Base-by-base conservation (phyloP, 106 monocot genomes). In the Narthecium ossifragum region DNA sequence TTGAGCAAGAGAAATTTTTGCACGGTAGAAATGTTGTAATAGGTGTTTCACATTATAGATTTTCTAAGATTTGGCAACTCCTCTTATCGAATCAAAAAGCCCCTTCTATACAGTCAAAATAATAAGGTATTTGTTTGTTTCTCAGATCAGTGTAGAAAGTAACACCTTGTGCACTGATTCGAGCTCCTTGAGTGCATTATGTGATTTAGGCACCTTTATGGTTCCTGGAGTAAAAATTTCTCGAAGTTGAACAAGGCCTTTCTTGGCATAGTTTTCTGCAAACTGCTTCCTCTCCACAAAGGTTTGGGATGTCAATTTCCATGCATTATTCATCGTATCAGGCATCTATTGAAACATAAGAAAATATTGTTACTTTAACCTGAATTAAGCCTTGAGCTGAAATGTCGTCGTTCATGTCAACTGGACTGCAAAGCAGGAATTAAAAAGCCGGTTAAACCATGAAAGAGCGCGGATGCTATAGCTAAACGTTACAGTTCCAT, bases 111-210 rank as follows among this genome's bases (percentile, higher is more conserved):
- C 32, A 23, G 23, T 60, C 26, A 48, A 18, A 33, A 30, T 17
- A 13, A 11, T 1, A 27, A 15, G 30, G n/a, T 13, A 30, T 17
- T 13, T 31, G 8, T 5, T 25, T 8, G 14, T 30, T 5, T 13
- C 2, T 15, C 28, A 54, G 31, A 13, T 6, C 13, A 17, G 25
- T 43, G 12, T 15, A 20, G 20, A 55, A 22, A 7, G 8, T 25
- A 28, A 26, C 69, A 88, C 93, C 93, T 93, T 88, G 75, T 93
- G 93, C 73, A 93, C 60, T 6, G 93, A 93, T 78, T 93, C 93
- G 67, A 93, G 82, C 59, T 93, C 93, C 72, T 77, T 76, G 25
- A 93, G 79, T 66, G 57, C 72, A 47, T 40, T 79, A 8, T 88
- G 88, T 31, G 88, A 65, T 55, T 80, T 88, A 28, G 88, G 93